Evolutionary conservation across 2,329 filamentous ascomycete species (phyloP), one percentile per base, ranked within the genome.

Genomic region (Colletotrichum sidae): DNA sequence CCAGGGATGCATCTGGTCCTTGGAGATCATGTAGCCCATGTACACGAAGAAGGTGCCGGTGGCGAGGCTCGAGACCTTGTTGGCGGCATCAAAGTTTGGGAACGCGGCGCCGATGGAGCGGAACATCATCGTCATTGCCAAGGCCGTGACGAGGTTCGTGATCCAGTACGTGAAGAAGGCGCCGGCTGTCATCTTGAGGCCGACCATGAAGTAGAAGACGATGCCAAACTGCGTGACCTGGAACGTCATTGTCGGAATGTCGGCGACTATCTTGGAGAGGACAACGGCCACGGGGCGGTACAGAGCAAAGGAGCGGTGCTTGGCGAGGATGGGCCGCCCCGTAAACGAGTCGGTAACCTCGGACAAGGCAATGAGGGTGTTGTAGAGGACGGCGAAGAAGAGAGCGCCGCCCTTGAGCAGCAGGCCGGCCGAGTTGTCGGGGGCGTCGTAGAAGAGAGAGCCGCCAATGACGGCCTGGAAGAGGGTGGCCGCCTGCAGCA

Each of bases 111-210:
- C 92, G 70, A 94, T 87, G 0, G 88, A 91, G 37, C 92, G 84
- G 80, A 95, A 95, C 45, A 93, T 80, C 75, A 90, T 91, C 39
- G 86, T 89, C 89, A 94, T 93, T 66, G 88, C 84, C 69, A 95
- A 81, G 0, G 88, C 92, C 1, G 85, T 82, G 10, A 88, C 76
- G 72, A 91, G 91, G 0, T 86, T 88, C 68, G 93, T 84, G 17
- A 96, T 79, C 67, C 91, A 84, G 80, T 90, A 95, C 67, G 92
- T 83, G 78, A 96, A 96, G 80, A 94, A 96, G 0, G 86, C 80
- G 0, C 84, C 86, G 0, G 91, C 80, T 51, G 86, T 84, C 37
- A 90, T 83, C 2, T 80, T 75, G 2, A 88, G 76, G 1, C 79
- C 80, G 2, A 83, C 74, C 70, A 89, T 72, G 70, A 89, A 89